Evolutionary conservation across 2,329 filamentous ascomycete genomes (phyloP), one percentile per base, ranked within the genome.

Genomic region (Colletotrichum coccodes): DNA sequence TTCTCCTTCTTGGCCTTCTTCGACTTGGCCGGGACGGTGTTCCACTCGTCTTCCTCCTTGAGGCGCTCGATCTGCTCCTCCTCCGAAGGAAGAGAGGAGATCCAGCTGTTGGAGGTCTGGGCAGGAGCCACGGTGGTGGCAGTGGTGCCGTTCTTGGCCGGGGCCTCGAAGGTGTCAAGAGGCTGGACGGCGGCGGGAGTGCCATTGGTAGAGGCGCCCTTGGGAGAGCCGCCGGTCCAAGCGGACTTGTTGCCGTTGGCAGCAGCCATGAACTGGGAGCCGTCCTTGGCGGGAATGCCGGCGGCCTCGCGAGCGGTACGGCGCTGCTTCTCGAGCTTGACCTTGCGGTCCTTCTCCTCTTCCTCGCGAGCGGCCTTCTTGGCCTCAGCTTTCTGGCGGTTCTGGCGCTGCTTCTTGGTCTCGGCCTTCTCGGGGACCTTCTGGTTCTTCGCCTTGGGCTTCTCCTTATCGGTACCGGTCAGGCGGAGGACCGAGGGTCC

Each of bases 391-490:
- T 97, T 98, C 84, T 92, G 90, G 73, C 91, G 89, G 83, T 97
- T 96, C 84, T 98, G 95, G 69, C 94, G 91, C 84, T 97, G 94
- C 86, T 98, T 98, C 91, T 98, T 98, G 23, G 92, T 92, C 85
- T 97, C 93, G 21, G 87, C 88, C 56, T 88, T 86, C 79, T 93
- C 90, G 72, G 88, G 85, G 46, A 86, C 83, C 82, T 91, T 89
- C 72, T 85, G 82, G 75, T 87, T 84, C 81, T 90, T 90, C 71
- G 86, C 82, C 80, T 91, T 90, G 71, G 88, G 84, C 81, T 91
- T 88, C 77, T 87, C 82, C 86, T 89, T 78, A 81, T 87, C 75
- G 80, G 88, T 78, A 70, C 91, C 90, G 62, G 92, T 96, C 71
- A 98, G 85, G 70, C 93, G 93, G 70, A 98, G 85, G 54, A 97